Percentiles rank a stretch among this genome's conserved stretches.
phyloP scores from a whole-genome alignment of 2,329 filamentous ascomycete genomes.

The Colletotrichum destructivum region DNA sequence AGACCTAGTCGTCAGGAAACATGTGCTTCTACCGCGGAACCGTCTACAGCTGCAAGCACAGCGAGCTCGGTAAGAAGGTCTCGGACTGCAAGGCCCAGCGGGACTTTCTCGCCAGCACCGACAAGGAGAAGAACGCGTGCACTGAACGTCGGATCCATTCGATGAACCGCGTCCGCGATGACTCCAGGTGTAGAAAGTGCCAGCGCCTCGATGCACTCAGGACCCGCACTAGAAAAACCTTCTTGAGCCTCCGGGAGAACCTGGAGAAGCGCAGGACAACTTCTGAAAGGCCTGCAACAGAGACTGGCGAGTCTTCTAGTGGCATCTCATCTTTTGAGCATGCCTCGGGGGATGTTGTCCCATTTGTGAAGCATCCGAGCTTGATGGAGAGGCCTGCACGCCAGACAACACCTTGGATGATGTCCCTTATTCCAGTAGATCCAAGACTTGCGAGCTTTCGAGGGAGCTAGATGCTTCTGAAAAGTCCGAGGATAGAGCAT shows the following conservation, averaged over 20 bases:
- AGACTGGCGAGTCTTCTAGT: neutral
- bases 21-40: conserved; percentile 46
- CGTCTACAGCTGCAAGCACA: conserved; percentile 44
- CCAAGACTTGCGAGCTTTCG: neutral
- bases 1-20: neutral
- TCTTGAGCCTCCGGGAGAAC: conserved; percentile 17
- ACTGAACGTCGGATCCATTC: conserved; percentile 13
- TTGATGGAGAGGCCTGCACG: no score
- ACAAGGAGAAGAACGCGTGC: conserved; percentile 7
- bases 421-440: neutral
- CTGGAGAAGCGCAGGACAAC: neutral
- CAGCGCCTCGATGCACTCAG: conserved; percentile 24
- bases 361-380: neutral
- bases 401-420: neutral
- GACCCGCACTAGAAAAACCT: conserved; percentile 7
- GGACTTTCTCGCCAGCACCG: conserved; percentile 21
- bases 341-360: neutral
- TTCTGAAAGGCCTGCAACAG: no score
- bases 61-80: conserved; percentile 30
- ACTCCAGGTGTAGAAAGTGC: conserved; percentile 27
- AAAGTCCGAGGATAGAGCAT: neutral
- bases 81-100: conserved; percentile 21
- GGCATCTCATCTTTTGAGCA: neutral
- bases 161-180: conserved; percentile 25
- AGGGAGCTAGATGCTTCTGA: no score